Evolutionary conservation across 2,329 filamentous ascomycete species (phyloP).

Genomic region (Colletotrichum sp.): DNA sequence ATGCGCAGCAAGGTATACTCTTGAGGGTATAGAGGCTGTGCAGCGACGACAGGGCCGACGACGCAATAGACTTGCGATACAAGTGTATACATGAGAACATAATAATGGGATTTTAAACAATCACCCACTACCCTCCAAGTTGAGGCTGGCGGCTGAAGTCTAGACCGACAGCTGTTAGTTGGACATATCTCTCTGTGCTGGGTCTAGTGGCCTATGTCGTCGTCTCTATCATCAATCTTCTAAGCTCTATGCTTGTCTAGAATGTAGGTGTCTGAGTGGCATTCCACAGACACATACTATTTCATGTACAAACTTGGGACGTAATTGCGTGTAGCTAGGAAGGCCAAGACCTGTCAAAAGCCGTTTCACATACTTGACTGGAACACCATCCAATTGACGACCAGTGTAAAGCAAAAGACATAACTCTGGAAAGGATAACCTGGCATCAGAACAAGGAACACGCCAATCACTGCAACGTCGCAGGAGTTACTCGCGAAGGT

Average conservation of each 20-base stretch:
- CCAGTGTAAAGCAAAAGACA: neutral
- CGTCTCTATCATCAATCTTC: neutral
- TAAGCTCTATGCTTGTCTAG: neutral
- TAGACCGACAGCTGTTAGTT: neutral
- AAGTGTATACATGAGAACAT: neutral
- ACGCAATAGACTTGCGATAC: neutral
- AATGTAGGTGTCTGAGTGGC: neutral
- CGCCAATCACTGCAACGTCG: neutral
- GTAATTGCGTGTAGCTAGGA: neutral
- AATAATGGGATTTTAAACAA: neutral
- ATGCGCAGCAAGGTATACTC: neutral
- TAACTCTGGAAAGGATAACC: neutral
- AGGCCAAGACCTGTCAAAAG: neutral
- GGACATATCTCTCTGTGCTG: fast-evolving
- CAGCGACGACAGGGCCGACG: neutral
- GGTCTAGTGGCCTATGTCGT: neutral
- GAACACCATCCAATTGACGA: neutral
- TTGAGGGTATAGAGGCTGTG: neutral
- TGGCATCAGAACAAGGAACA: neutral
- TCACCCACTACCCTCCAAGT: neutral
- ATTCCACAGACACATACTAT: neutral
- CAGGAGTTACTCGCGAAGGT: neutral
- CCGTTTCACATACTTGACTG: neutral
- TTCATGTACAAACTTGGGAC: neutral
- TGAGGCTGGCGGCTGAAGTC: neutral